phyloP scores from a whole-genome alignment of 129 eudicot species.

The Flaveria ramosissima region DNA sequence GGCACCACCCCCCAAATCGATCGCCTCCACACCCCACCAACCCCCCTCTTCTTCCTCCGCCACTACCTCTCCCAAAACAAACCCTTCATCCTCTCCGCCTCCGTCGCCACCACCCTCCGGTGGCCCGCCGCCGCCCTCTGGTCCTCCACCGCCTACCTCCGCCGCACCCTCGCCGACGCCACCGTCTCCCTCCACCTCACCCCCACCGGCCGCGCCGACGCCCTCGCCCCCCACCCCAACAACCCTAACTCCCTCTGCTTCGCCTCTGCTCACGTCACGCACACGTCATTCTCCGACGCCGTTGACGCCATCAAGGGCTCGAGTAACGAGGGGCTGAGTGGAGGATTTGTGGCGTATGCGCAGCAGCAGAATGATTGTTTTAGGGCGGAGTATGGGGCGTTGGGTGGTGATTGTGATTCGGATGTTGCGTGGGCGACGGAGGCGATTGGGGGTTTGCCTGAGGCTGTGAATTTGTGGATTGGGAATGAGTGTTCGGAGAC shows the following conservation, averaged over 20 bases:
- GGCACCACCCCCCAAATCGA: conserved; percentile 56
- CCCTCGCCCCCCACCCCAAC: conserved; percentile 60
- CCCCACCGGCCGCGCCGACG: conserved; percentile 82
- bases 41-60: conserved; percentile 84
- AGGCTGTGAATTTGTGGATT: conserved; percentile 95
- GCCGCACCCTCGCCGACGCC: conserved; percentile 49
- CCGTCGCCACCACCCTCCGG: conserved; percentile 55
- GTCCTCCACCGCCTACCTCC: conserved; percentile 64
- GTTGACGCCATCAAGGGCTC: conserved; percentile 35
- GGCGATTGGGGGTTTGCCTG: conserved; percentile 73
- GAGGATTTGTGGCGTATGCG: conserved; percentile 54
- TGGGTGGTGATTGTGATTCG: conserved; percentile 54
- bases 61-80: conserved; percentile 75
- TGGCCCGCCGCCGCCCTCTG: conserved; percentile 85
- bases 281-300: conserved; percentile 54
- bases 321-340: not conserved
- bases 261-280: conserved; percentile 65
- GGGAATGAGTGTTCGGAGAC: conserved; percentile 68
- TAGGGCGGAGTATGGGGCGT: conserved; percentile 60
- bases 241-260: conserved; percentile 61
- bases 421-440: conserved; percentile 79
- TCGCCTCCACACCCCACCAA: conserved; percentile 76
- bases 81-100: conserved; percentile 77
- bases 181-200: conserved; percentile 85
- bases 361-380: conserved; percentile 96